phyloP scores from a whole-genome alignment of 73 alveolate species.

The Effrenium voratum region DNA sequence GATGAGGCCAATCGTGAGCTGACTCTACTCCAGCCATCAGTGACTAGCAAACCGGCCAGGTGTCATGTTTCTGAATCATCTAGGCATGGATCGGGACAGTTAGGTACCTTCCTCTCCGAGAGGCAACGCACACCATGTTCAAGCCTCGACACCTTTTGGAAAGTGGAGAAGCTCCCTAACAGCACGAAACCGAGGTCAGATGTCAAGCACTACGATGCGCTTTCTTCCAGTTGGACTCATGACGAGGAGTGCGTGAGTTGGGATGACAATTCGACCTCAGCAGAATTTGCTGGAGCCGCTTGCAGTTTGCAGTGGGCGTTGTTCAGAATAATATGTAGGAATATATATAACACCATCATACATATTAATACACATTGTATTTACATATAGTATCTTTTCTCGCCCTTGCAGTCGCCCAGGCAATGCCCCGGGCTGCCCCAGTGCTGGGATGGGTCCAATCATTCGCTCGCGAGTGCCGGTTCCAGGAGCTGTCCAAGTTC shows the following conservation, averaged over 20 bases:
- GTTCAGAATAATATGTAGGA: too few species aligned
- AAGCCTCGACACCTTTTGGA: neutral
- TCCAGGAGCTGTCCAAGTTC: constrained; percentile 78
- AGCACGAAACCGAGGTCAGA: constrained; percentile 16
- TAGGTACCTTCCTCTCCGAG: too few species aligned
- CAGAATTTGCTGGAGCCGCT: too few species aligned
- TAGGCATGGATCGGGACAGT: too few species aligned
- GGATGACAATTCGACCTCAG: too few species aligned
- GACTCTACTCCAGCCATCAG: too few species aligned
- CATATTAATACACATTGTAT: too few species aligned
- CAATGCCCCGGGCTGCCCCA: neutral
- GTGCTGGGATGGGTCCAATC: neutral
- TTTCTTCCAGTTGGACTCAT: constrained; percentile 91
- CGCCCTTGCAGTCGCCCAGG: neutral
- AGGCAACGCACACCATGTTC: neutral
- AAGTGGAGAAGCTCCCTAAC: neutral
- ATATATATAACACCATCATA: too few species aligned
- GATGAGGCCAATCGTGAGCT: too few species aligned
- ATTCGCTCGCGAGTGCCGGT: neutral
- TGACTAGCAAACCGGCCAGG: too few species aligned
- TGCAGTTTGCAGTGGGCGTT: too few species aligned
- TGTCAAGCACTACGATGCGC: constrained; percentile 72
- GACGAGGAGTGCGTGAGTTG: constrained; percentile 59
- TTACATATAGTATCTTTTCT: neutral
- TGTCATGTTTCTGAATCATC: too few species aligned